These are phyloP conservation scores for Microdochium nivale DNA, from an alignment of 2,329 filamentous ascomycete species.

Conservation along the genomic window DNA sequence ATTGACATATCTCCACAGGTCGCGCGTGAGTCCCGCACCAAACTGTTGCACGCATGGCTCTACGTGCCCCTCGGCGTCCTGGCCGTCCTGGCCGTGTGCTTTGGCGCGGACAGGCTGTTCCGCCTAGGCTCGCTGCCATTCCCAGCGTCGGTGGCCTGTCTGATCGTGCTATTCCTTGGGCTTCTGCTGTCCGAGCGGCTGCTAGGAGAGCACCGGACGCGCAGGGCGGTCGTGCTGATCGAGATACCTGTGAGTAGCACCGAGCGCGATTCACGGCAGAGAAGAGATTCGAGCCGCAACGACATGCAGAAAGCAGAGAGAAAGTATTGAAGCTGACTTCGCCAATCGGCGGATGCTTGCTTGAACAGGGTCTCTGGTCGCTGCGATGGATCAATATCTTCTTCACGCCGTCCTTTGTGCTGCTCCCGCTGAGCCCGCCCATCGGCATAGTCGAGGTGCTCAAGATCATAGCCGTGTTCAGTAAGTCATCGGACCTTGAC, in stretches of 20 bases:
- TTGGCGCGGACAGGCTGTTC: slow-evolving; percentile 33
- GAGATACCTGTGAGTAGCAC: slow-evolving; percentile 40
- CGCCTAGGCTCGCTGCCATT: slow-evolving; percentile 41
- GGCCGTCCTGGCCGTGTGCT: slow-evolving; percentile 30
- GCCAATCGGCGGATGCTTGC: slow-evolving; percentile 2
- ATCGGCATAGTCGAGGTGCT: slow-evolving; percentile 45
- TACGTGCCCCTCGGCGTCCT: slow-evolving; percentile 37
- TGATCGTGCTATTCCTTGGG: slow-evolving; percentile 43
- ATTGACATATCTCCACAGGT: slow-evolving; percentile 7
- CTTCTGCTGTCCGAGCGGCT: slow-evolving; percentile 37
- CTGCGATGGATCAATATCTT: slow-evolving; percentile 50
- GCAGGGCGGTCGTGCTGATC: slow-evolving; percentile 36
- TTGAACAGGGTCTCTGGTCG: slow-evolving; percentile 43
- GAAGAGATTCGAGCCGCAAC: rapidly evolving
- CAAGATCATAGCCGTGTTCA: slow-evolving; percentile 51
- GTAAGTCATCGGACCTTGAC: slow-evolving; percentile 29
- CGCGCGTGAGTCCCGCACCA: slow-evolving; percentile 10
- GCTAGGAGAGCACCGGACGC: slow-evolving; percentile 39
- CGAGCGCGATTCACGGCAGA: too few relatives aligned
- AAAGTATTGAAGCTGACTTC: background rate
- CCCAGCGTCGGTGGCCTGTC: slow-evolving; percentile 49
- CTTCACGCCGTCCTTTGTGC: slow-evolving; percentile 51
- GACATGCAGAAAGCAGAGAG: background rate
- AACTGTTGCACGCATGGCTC: slow-evolving; percentile 33
- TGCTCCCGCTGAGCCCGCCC: slow-evolving; percentile 45